Conservation (phyloP, 1,284 basidiomycete genomes). For the Puccinia hordei region DNA sequence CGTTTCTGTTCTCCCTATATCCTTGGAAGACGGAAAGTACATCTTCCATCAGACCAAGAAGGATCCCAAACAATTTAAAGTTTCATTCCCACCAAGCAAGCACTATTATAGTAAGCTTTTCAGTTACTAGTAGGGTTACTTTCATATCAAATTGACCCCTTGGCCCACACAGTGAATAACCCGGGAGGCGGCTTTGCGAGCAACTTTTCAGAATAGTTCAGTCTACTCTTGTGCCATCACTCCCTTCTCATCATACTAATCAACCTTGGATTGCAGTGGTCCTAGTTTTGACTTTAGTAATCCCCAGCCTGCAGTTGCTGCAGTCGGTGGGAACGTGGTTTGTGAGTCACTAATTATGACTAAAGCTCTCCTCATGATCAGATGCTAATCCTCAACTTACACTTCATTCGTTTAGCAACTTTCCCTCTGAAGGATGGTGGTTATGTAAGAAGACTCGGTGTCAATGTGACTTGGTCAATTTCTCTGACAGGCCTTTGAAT, state of each 20-base stretch:
- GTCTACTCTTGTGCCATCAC: too few relatives aligned
- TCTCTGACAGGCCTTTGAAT: background rate
- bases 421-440: conserved; percentile 23
- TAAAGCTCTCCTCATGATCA: too few relatives aligned
- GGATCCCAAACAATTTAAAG: background rate
- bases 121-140: background rate
- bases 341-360: too few relatives aligned
- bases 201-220: too few relatives aligned
- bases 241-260: too few relatives aligned
- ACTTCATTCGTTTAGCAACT: conserved; percentile 12
- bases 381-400: too few relatives aligned
- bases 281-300: background rate
- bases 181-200: too few relatives aligned
- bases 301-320: too few relatives aligned
- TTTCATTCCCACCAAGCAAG: background rate
- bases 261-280: too few relatives aligned
- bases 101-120: background rate
- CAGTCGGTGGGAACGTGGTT: too few relatives aligned
- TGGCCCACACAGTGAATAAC: too few relatives aligned
- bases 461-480: background rate
- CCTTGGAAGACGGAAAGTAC: conserved; percentile 12
- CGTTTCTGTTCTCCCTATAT: background rate
- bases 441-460: conserved; percentile 17
- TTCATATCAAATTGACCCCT: too few relatives aligned
- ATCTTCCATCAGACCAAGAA: conserved; percentile 3